These are phyloP conservation scores for Linnemannia elongata DNA, from an alignment of 192 early-diverging fungal genomes.

Conservation along the genomic window DNA sequence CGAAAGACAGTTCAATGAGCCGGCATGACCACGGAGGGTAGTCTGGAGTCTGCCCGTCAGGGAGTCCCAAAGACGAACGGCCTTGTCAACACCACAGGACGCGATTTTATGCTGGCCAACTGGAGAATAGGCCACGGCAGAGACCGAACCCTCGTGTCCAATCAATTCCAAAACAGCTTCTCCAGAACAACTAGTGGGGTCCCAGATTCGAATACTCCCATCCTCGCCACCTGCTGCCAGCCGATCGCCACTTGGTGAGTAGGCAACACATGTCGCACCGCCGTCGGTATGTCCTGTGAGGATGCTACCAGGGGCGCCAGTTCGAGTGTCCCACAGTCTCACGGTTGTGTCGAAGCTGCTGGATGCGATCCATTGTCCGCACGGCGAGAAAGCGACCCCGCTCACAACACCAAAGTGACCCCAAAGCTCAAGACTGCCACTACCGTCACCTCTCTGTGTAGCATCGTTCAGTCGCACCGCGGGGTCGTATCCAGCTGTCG, in stretches of 20 bases:
- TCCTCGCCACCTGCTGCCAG: constrained; percentile 7
- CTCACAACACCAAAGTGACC: neutral
- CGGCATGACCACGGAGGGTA: neutral
- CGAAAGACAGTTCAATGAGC: too few species aligned
- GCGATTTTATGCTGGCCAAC: constrained; percentile 72
- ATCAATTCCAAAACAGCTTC: neutral
- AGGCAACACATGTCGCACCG: neutral
- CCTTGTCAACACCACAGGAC: constrained; percentile 86
- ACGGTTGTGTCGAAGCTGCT: neutral
- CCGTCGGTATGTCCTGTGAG: neutral
- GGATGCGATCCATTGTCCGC: neutral
- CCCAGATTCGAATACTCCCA: neutral
- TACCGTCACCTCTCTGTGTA: too few species aligned
- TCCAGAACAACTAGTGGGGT: neutral
- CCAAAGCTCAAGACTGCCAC: neutral
- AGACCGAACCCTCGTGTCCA: constrained; percentile 83
- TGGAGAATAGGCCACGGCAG: constrained; percentile 84
- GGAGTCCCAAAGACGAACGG: constrained; percentile 83
- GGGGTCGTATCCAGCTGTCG: neutral
- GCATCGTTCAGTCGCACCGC: neutral
- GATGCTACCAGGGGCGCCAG: neutral
- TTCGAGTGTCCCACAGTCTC: neutral
- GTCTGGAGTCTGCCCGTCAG: neutral
- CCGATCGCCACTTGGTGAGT: constrained; percentile 12
- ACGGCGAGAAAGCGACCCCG: neutral